Conservation (phyloP, 1,139 yeast genomes). For the Geotrichum citri-aurantii region DNA sequence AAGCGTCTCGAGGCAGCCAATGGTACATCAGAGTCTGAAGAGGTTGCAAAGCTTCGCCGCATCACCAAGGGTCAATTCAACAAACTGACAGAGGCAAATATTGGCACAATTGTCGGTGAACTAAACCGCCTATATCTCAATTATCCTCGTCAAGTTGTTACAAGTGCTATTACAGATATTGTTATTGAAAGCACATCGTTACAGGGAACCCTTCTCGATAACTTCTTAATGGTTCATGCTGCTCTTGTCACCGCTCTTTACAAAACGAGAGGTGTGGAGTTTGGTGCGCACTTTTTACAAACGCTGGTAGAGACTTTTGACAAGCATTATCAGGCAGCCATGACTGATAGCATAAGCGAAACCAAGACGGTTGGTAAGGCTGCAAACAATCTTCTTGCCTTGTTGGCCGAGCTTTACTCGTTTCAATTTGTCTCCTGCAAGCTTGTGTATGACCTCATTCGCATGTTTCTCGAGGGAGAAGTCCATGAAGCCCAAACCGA, state of each 20-base stretch:
- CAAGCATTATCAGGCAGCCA: constrained; percentile 26
- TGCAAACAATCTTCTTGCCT: constrained; percentile 62
- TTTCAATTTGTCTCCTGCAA: constrained; percentile 70
- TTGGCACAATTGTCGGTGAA: constrained; percentile 62
- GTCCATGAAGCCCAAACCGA: constrained; percentile 74
- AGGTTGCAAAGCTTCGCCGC: constrained; percentile 47
- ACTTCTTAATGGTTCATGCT: constrained; percentile 75
- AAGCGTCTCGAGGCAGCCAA: constrained; percentile 37
- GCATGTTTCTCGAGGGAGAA: constrained; percentile 45
- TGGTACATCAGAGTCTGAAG: constrained; percentile 43
- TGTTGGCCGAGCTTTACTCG: constrained; percentile 70
- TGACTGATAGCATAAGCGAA: constrained; percentile 5
- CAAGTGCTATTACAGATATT: constrained; percentile 57
- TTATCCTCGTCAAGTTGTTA: constrained; percentile 73
- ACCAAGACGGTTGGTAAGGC: constrained; percentile 44
- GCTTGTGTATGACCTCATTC: constrained; percentile 71
- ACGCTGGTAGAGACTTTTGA: constrained; percentile 64
- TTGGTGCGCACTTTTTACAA: constrained; percentile 86
- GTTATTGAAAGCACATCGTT: constrained; percentile 61
- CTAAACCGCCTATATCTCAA: constrained; percentile 56
- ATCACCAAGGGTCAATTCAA: constrained; percentile 76
- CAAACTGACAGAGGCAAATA: constrained; percentile 79
- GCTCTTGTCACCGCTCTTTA: constrained; percentile 71
- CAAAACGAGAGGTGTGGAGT: constrained; percentile 73
- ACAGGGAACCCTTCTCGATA: constrained; percentile 63